Conservation (phyloP, 306 rosid species). For the Dalbergia oliveri region DNA sequence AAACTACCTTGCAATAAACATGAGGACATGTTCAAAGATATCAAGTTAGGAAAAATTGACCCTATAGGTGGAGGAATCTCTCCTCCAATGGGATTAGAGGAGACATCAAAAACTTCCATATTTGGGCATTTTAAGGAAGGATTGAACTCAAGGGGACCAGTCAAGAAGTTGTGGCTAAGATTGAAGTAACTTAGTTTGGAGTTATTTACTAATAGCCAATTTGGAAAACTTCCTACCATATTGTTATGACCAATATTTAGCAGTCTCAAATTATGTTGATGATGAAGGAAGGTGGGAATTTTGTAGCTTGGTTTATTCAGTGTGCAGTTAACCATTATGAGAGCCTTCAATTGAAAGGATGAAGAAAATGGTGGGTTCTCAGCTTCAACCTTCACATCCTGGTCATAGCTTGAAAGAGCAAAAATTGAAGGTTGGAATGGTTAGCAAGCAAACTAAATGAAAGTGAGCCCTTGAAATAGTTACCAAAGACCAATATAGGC, state of each 20-base stretch:
- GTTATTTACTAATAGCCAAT: constrained; percentile 42
- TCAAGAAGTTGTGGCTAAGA: neutral
- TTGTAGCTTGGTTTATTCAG: neutral
- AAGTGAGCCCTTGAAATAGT: constrained; percentile 27
- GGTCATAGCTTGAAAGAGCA: neutral
- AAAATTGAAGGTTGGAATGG: constrained; percentile 34
- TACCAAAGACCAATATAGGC: neutral
- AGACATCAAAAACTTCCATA: constrained; percentile 1
- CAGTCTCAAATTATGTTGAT: constrained; percentile 7
- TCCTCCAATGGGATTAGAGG: constrained; percentile 21
- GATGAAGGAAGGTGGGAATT: constrained; percentile 37
- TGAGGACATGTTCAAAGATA: constrained; percentile 7
- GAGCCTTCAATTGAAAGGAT: neutral
- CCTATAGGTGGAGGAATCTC: constrained; percentile 19
- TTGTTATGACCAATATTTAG: neutral
- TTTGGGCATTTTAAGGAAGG: neutral
- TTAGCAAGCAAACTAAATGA: constrained; percentile 30
- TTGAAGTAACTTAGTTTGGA: neutral
- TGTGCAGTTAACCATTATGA: neutral
- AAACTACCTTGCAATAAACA: constrained; percentile 4
- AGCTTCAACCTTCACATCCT: constrained; percentile 33
- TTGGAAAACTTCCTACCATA: constrained; percentile 32
- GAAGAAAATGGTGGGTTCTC: constrained; percentile 28
- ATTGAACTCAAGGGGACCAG: constrained; percentile 1
- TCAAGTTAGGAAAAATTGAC: constrained; percentile 12